Percentiles rank a stretch among this genome's conserved stretches.
These are phyloP conservation scores for Gossypium mustelinum DNA, from an alignment of 345 rosid species.

Conservation along the genomic window DNA sequence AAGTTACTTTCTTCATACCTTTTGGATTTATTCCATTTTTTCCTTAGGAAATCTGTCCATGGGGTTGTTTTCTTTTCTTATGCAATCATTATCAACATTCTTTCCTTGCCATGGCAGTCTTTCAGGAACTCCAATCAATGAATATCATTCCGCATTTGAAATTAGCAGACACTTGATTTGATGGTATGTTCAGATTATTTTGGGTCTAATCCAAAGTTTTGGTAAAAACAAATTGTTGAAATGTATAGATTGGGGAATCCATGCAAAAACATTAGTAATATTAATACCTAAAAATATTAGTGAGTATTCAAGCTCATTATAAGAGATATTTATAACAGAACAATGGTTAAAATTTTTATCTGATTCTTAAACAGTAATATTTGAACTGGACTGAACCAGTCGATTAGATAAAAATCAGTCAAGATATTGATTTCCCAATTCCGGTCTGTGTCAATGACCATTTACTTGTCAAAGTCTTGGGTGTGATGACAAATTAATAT, in stretches of 20 bases:
- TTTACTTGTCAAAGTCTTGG: not conserved
- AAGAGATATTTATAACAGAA: too few relatives aligned
- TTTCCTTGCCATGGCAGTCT: not conserved
- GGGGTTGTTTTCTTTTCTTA: too few relatives aligned
- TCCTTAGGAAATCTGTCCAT: not conserved
- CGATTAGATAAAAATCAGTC: too few relatives aligned
- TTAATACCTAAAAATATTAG: too few relatives aligned
- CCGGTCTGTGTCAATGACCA: not conserved
- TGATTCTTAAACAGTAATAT: too few relatives aligned
- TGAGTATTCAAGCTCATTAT: too few relatives aligned
- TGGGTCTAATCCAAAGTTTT: not conserved
- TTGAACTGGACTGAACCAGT: fast-evolving
- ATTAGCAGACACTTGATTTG: constrained; percentile 43
- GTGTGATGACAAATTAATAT: not conserved
- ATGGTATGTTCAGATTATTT: not conserved
- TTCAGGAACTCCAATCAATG: constrained; percentile 83
- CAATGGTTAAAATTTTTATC: too few relatives aligned
- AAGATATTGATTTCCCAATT: too few relatives aligned
- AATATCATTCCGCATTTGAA: constrained; percentile 64
- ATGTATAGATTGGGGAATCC: too few relatives aligned
- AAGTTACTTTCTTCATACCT: too few relatives aligned
- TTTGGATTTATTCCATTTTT: not conserved
- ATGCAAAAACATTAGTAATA: too few relatives aligned
- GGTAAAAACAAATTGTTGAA: not conserved
- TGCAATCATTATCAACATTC: not conserved